Conservation (phyloP, 257 asterid species). For the Nicotiana noctiflora region DNA sequence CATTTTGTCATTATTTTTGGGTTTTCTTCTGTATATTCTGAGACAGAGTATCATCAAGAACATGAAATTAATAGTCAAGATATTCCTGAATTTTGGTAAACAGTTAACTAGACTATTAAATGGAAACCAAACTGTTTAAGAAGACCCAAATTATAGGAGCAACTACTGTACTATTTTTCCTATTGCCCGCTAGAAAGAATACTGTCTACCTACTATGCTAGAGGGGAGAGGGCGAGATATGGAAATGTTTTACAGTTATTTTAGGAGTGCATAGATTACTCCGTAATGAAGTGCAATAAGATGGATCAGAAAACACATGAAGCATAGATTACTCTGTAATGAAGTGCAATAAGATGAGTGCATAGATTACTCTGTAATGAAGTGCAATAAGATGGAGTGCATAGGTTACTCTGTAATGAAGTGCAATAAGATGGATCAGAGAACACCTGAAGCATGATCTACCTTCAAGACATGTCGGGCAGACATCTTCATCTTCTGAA, state of each 20-base stretch:
- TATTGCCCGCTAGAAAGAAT: not conserved
- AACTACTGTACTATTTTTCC: not conserved
- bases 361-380: not conserved
- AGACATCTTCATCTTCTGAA: conserved; percentile 84
- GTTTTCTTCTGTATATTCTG: conserved; percentile 84
- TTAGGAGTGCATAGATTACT: not conserved
- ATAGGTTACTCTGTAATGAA: not conserved
- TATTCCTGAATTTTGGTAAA: not conserved
- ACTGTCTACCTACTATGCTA: not conserved
- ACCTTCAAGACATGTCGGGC: conserved; percentile 99
- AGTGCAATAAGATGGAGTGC: conserved; percentile 2
- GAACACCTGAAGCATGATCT: not conserved
- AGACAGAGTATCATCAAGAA: conserved; percentile 13
- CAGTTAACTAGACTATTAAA: not conserved
- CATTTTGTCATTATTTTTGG: conserved; percentile 82
- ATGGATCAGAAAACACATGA: not conserved
- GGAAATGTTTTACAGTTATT: not conserved
- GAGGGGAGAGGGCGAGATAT: not conserved
- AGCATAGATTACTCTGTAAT: not conserved
- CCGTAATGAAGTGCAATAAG: not conserved
- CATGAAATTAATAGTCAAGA: conserved; percentile 2
- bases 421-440: not conserved
- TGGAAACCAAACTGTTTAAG: not conserved
- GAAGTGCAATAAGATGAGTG: not conserved
- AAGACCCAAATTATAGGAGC: not conserved